Percentiles rank a stretch among this genome's conserved stretches.
Evolutionary conservation across 2,329 filamentous ascomycete species (phyloP).

Genomic region (Microcyclospora pomicola): DNA sequence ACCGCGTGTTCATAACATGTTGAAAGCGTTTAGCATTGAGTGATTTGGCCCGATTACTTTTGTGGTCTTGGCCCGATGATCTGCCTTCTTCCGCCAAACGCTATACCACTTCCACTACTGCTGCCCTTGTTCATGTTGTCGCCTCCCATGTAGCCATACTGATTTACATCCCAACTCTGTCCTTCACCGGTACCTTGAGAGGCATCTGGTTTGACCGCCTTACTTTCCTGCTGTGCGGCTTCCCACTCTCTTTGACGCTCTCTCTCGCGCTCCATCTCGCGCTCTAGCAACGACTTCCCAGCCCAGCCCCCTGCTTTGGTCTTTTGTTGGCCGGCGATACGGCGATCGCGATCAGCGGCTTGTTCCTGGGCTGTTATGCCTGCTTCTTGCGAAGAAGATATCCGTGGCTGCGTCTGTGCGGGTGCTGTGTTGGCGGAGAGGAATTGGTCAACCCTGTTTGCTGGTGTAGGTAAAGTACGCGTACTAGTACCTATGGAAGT

Average conservation of each 20-base stretch:
- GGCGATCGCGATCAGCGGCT: conserved; percentile 47
- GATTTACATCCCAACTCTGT: conserved; percentile 60
- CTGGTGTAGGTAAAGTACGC: neutral
- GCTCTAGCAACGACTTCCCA: conserved; percentile 57
- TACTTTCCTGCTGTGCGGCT: conserved; percentile 53
- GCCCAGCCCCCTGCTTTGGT: conserved; percentile 52
- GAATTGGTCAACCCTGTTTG: conserved; percentile 44
- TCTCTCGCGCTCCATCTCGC: conserved; percentile 68
- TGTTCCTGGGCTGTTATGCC: conserved; percentile 26
- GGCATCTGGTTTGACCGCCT: conserved; percentile 38
- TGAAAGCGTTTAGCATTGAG: too few relatives aligned
- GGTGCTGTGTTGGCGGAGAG: conserved; percentile 43
- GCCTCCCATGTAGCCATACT: conserved; percentile 64
- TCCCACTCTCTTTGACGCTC: conserved; percentile 71
- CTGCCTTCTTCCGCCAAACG: conserved; percentile 55
- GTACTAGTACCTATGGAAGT: conserved; percentile 1
- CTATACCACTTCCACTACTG: conserved; percentile 43
- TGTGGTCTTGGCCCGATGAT: conserved; percentile 56
- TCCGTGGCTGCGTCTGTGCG: conserved; percentile 23
- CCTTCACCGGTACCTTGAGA: conserved; percentile 55
- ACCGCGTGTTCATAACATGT: too few relatives aligned
- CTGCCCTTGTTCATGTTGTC: conserved; percentile 57
- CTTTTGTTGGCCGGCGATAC: conserved; percentile 43
- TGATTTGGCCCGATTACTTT: neutral
- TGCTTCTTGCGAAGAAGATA: conserved; percentile 36